Conservation (phyloP, 768 basidiomycete genomes). For the Mycena latifolia region DNA sequence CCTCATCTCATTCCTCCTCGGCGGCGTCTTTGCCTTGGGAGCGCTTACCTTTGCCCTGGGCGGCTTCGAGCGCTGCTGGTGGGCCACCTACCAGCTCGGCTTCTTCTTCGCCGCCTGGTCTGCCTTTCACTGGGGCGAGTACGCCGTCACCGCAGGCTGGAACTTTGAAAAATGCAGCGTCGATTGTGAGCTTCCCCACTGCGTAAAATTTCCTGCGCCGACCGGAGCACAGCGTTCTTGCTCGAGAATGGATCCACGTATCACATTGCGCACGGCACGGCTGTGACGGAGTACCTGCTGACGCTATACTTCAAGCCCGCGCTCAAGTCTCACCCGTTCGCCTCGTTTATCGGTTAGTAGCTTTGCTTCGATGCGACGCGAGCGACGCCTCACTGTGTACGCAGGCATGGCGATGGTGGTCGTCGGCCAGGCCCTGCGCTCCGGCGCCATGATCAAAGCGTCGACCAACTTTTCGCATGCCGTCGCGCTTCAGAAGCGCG, state of each 20-base stretch:
- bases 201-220: constrained; percentile 2
- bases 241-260: constrained; percentile 92
- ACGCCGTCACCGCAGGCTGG: constrained; percentile 96
- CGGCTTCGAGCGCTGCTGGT: constrained; percentile 59
- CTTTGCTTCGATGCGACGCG: neutral
- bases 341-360: constrained; percentile 66
- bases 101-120: constrained; percentile 89
- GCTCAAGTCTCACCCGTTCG: constrained; percentile 68
- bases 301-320: constrained; percentile 76
- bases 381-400: neutral
- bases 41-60: constrained; percentile 61
- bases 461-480: constrained; percentile 93
- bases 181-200: constrained; percentile 70
- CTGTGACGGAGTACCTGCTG: constrained; percentile 84
- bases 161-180: constrained; percentile 93
- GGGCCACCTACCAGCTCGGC: constrained; percentile 82
- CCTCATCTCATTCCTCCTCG: constrained; percentile 87
- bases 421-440: constrained; percentile 83
- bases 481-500: constrained; percentile 80
- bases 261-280: constrained; percentile 84
- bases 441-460: constrained; percentile 97
- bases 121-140: constrained; percentile 94
- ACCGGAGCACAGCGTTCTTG: constrained; percentile 77
- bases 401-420: constrained; percentile 76
- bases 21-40: constrained; percentile 75